Percentiles rank a stretch among this genome's conserved stretches.
phyloP scores from a whole-genome alignment of 2,329 filamentous ascomycete species.

The Amphichorda felina region DNA sequence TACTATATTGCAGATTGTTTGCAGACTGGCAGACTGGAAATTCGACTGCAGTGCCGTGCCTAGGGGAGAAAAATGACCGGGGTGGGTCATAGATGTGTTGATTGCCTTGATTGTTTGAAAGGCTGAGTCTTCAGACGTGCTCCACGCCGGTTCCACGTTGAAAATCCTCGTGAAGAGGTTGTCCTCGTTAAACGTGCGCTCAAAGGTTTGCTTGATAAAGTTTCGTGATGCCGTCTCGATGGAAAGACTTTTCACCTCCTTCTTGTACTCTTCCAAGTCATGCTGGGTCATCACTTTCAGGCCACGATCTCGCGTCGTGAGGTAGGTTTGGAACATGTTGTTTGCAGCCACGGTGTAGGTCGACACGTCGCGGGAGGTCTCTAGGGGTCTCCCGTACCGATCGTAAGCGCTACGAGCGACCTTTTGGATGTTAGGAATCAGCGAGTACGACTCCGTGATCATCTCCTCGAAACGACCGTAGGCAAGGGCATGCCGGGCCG shows the following conservation, averaged over 20 bases:
- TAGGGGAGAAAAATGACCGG: conserved; percentile 40
- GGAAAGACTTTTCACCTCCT: conserved; percentile 35
- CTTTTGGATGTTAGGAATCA: conserved; percentile 43
- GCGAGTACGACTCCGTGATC: conserved; percentile 41
- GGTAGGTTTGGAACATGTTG: conserved; percentile 42
- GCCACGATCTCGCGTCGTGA: conserved; percentile 39
- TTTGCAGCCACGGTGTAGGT: conserved; percentile 42
- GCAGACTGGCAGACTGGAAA: conserved; percentile 33
- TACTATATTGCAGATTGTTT: conserved; percentile 40
- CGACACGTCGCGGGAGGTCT: conserved; percentile 29
- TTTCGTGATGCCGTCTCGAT: conserved; percentile 44
- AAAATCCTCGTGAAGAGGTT: conserved; percentile 43
- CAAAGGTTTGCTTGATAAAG: conserved; percentile 48
- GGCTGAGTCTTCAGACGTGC: conserved; percentile 32
- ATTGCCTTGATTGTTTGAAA: conserved; percentile 37
- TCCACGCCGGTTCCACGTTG: conserved; percentile 41
- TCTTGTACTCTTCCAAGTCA: conserved; percentile 41
- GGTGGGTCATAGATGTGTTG: conserved; percentile 38
- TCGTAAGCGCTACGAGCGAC: conserved; percentile 40
- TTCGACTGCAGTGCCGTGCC: conserved; percentile 35
- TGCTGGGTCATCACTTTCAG: conserved; percentile 39
- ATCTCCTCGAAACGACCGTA: conserved; percentile 50
- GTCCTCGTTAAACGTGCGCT: conserved; percentile 43
- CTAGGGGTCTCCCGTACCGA: conserved; percentile 31
- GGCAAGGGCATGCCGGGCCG: conserved; percentile 45